Evolutionary conservation across 1,139 yeast species (phyloP).

Genomic region (Protomyces pachydermus): DNA sequence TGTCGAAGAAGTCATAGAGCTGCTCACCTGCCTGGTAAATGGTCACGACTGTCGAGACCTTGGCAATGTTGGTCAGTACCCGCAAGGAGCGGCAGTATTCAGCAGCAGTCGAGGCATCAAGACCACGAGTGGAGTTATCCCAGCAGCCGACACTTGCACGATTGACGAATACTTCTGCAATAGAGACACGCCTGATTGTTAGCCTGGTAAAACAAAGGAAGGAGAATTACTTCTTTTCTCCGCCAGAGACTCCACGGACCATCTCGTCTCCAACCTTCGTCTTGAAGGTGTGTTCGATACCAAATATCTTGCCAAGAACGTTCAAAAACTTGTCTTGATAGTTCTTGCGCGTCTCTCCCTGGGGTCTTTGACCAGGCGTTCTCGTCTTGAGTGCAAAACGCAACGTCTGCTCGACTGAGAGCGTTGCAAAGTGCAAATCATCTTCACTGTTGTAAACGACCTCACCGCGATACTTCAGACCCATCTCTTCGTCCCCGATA

Average conservation of each 20-base stretch:
- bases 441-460: constrained; percentile 35
- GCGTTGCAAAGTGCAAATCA: constrained; percentile 66
- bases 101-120: constrained; percentile 55
- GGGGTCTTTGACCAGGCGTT: constrained; percentile 54
- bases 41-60: constrained; percentile 64
- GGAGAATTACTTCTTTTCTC: constrained; percentile 55
- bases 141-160: constrained; percentile 63
- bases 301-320: constrained; percentile 62
- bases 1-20: constrained; percentile 63
- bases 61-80: constrained; percentile 55
- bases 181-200: constrained; percentile 53
- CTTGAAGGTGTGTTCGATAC: constrained; percentile 61
- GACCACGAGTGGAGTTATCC: constrained; percentile 73
- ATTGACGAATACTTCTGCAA: constrained; percentile 60
- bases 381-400: constrained; percentile 56
- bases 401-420: constrained; percentile 66
- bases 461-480: constrained; percentile 26
- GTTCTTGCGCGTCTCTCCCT: constrained; percentile 66
- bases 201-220: neutral
- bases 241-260: constrained; percentile 77
- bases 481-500: constrained; percentile 17
- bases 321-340: constrained; percentile 53
- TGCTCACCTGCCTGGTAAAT: constrained; percentile 79
- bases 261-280: constrained; percentile 68
- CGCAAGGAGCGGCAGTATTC: constrained; percentile 69